phyloP scores from a whole-genome alignment of 140 eudicot genomes.

The Stevia rebaudiana region DNA sequence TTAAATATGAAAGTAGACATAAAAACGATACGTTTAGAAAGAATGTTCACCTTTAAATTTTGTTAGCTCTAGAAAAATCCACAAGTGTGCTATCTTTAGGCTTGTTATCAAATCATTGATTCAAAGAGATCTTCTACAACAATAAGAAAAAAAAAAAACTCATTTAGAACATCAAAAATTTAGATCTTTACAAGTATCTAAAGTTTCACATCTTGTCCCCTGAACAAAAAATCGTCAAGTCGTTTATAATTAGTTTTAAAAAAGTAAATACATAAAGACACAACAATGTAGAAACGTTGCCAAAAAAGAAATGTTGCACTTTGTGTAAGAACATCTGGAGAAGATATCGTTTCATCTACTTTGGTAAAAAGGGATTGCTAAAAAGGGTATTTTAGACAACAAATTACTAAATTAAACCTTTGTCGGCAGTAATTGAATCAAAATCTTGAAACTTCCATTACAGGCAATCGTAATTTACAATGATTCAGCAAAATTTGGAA shows the following conservation, averaged over 20 bases:
- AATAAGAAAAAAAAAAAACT: background rate
- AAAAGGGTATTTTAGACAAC: background rate
- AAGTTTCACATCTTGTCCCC: too few relatives aligned
- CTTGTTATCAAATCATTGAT: too few relatives aligned
- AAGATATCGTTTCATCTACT: background rate
- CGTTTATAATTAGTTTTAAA: too few relatives aligned
- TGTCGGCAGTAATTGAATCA: background rate
- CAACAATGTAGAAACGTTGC: too few relatives aligned
- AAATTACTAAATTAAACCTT: background rate
- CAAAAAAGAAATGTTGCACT: constrained; percentile 1
- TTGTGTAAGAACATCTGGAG: background rate
- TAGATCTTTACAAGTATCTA: constrained; percentile 6
- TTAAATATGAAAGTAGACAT: too few relatives aligned
- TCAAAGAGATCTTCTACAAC: constrained; percentile 3
- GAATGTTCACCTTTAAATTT: too few relatives aligned
- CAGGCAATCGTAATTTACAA: background rate
- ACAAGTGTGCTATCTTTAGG: too few relatives aligned
- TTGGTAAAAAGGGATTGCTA: background rate
- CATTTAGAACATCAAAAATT: background rate
- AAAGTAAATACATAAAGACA: too few relatives aligned
- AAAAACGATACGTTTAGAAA: too few relatives aligned
- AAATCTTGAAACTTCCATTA: constrained; percentile 11
- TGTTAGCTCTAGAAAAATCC: too few relatives aligned
- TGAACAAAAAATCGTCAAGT: too few relatives aligned
- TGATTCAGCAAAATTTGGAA: constrained; percentile 10